Evolutionary conservation across 2,329 filamentous ascomycete genomes (phyloP).

Genomic region (Alternaria sp.): DNA sequence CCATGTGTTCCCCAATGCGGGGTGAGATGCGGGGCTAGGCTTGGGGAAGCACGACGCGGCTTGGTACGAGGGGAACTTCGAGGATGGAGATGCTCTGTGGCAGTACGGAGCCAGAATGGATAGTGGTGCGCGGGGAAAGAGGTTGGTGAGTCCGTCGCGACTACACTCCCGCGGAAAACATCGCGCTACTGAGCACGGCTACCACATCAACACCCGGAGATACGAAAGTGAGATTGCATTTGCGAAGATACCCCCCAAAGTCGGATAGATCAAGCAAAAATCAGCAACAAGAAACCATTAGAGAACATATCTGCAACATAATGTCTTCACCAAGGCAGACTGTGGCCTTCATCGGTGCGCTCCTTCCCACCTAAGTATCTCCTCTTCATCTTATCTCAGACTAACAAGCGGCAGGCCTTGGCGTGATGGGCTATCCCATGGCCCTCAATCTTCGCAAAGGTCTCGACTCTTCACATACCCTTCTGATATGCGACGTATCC

Average conservation of each 20-base stretch:
- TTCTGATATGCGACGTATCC: constrained; percentile 51
- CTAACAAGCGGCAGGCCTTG: constrained; percentile 38
- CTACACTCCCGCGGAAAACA: not conserved
- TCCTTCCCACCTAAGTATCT: too few relatives aligned
- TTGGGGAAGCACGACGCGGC: not conserved
- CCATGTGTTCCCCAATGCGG: constrained; percentile 12
- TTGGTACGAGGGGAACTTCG: not conserved
- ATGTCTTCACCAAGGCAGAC: constrained; percentile 31
- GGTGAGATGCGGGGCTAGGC: constrained; percentile 2
- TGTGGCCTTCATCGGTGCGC: constrained; percentile 32
- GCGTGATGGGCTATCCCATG: constrained; percentile 54
- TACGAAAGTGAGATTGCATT: accelerated
- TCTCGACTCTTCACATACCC: constrained; percentile 35
- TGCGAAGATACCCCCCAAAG: not conserved
- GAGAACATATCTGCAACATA: too few relatives aligned
- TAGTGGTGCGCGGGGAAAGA: not conserved
- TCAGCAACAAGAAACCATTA: too few relatives aligned
- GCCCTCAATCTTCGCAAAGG: constrained; percentile 50
- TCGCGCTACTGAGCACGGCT: not conserved
- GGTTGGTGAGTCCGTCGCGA: not conserved
- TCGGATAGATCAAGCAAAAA: too few relatives aligned
- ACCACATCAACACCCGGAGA: too few relatives aligned
- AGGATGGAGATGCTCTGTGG: too few relatives aligned
- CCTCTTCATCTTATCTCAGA: too few relatives aligned
- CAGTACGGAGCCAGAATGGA: too few relatives aligned